A percentile compares a stretch with the other conserved stretches of the same genome.
phyloP scores from a whole-genome alignment of 208 protist species.

The Acanthamoeba castellanii region DNA sequence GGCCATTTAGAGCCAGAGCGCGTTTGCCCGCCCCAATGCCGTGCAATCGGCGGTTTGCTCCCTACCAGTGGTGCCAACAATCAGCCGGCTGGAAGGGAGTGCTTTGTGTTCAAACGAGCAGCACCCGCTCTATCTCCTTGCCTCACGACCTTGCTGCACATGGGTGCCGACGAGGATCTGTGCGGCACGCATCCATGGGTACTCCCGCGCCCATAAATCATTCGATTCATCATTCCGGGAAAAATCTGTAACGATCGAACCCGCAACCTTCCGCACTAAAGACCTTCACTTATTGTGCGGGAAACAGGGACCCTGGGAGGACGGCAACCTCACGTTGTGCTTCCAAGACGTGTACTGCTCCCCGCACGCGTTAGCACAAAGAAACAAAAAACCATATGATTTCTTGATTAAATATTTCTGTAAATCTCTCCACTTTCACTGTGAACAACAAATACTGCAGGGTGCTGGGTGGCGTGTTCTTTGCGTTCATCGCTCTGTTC shows the following conservation, averaged over 20 bases:
- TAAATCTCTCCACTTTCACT: too few species aligned
- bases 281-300: background rate
- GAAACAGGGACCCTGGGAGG: slow-evolving; percentile 43
- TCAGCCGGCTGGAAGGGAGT: too few species aligned
- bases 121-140: background rate
- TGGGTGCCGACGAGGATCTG: slow-evolving; percentile 21
- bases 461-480: background rate
- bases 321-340: slow-evolving; percentile 42
- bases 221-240: too few species aligned
- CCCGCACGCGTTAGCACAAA: background rate
- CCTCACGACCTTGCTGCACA: background rate
- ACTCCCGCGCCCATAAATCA: background rate
- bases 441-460: background rate
- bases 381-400: background rate
- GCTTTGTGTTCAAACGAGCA: background rate
- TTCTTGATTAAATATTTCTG: background rate
- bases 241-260: too few species aligned
- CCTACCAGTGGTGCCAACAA: too few species aligned
- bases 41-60: too few species aligned
- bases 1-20: too few species aligned
- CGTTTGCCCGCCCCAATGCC: too few species aligned
- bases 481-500: slow-evolving; percentile 13
- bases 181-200: slow-evolving; percentile 3
- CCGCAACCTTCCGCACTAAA: background rate
- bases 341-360: slow-evolving; percentile 65